Base-by-base conservation (phyloP, 2,329 filamentous ascomycete species). In the Trichoderma citrinoviride region DNA sequence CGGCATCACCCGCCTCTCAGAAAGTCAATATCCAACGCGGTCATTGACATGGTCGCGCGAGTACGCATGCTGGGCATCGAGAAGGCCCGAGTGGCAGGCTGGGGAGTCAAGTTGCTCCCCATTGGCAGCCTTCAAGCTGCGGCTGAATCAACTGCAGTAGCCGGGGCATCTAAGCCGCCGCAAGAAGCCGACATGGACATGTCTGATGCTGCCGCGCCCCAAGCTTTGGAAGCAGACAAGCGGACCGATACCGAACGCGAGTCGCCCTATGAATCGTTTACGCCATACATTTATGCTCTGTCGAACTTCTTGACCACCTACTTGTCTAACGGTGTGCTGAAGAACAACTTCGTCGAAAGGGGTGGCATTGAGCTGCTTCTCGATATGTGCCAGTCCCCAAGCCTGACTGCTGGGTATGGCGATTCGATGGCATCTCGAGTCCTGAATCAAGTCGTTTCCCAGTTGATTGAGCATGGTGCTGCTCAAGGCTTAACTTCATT, bases 1-100 rank as follows among this genome's bases (percentile, higher is more conserved):
- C 88, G 95, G 46, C 95, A 99, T 74, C 95, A 99, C 72, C 95
- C 96, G 0, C 84, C 87, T 23, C 80, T 99, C 50, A 91, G 93
- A 69, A 84, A 85, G 10, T 85, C 89, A 3, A 95, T 99, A 66
- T 87, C 94, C 67, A 89, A 90, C 68, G 90, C 92, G n/a, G 87
- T 97, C 17, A 85, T 96, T 66, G 88, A 93, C 68, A 96, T 98
- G 92, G 87, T 97, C 66, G 89, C 89, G 40, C 87, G 92, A 61
- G 90, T 99, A 41, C 86, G 88, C 46, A 83, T 90, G 68, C 80
- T 97, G 25, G 92, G 90, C 68, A 85, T 86, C 57, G 82, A 83
- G 47, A 90, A 92, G 73, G 89, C 92, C 3, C 84, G 83, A 71
- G 82, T 85, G 46, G 81, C 86, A 61, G 89, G 89, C 29, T 88